Evolutionary conservation across 2,329 filamentous ascomycete genomes (phyloP), one percentile per base, ranked within the genome.

Genomic region (Karstenula rhodostoma): DNA sequence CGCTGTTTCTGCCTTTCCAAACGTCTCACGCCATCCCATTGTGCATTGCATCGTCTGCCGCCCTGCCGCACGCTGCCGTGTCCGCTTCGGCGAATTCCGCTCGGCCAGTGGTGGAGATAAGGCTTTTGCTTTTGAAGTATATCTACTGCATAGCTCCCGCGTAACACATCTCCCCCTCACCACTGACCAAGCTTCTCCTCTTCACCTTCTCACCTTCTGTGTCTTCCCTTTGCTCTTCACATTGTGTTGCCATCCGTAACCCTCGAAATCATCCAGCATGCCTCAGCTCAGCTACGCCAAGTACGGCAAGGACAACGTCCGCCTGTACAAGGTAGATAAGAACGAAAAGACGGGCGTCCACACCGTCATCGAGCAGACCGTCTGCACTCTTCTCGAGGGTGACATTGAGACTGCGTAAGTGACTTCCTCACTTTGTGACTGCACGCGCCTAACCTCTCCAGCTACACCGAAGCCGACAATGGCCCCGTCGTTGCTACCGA

Each of bases 221-320:
- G 54, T 29, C 35, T 33, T 6, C 23, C 48, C 23, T 43, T 46
- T 33, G 10, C 33, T 51, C 52, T 27, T 42, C 49, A 29, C 33
- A 52, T 17, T 4, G 9, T 7, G 8, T 27, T 23, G 12, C 19
- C 8, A n/a, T 22, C 33, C 42, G 1, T 4, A 22, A 56, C 22
- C 44, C 5, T 23, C 25, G 12, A 27, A 49, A 35, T 46, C 50
- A 46, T 29, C 56, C 69, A 75, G 61, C 60, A 83, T 83, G 80
- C 76, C 81, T 67, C 73, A 81, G 60, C 81, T 84, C 66, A 79
- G 75, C 68, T 80, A 81, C 72, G 91, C 91, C 71, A 88, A 89
- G 76, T 94, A 94, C 78, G 91, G 91, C 82, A 94, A 99, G 88
- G 95, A 98, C 87, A 98, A 99, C 83, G 90, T 99, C 85, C 94